Conservation (phyloP, 2,329 filamentous ascomycete genomes). For the Aspergillus sp. region DNA sequence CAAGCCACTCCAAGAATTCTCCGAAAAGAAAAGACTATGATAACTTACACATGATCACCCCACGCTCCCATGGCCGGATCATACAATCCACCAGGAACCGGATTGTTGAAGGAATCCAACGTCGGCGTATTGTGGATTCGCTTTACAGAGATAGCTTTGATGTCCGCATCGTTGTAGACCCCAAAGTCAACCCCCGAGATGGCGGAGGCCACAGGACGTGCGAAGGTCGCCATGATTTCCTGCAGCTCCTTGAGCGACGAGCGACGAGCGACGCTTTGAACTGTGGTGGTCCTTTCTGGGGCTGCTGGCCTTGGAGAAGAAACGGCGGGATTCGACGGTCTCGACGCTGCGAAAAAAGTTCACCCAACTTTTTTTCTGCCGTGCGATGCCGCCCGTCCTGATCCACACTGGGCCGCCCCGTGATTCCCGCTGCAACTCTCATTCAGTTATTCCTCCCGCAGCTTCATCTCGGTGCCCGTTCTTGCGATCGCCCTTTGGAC, state of each 20-base stretch:
- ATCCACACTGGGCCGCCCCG: conserved; percentile 17
- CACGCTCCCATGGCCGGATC: conserved; percentile 89
- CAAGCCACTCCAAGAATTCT: neutral
- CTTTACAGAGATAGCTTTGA: conserved; percentile 87
- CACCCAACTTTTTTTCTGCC: conserved; percentile 42
- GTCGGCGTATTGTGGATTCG: conserved; percentile 89
- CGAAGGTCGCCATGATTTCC: conserved; percentile 45
- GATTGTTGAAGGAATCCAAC: conserved; percentile 89
- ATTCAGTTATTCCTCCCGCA: neutral
- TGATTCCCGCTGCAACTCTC: conserved; percentile 10
- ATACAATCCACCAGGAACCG: conserved; percentile 86
- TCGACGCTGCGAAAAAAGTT: conserved; percentile 34
- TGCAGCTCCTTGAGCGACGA: conserved; percentile 35
- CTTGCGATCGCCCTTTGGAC: neutral
- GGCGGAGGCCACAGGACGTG: conserved; percentile 78
- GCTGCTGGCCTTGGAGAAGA: conserved; percentile 19
- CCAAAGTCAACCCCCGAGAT: conserved; percentile 88
- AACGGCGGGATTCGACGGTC: conserved; percentile 28
- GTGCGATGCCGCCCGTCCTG: conserved; percentile 27
- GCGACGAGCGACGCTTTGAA: conserved; percentile 24
- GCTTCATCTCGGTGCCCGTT: neutral
- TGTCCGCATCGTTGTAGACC: conserved; percentile 78
- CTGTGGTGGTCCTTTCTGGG: conserved; percentile 8
- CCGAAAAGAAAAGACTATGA: conserved; percentile 1
- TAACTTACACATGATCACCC: conserved; percentile 73